Evolutionary conservation across 1,139 yeast species (phyloP), one percentile per base, ranked within the genome.

Genomic region (Geotrichum klebahnii): DNA sequence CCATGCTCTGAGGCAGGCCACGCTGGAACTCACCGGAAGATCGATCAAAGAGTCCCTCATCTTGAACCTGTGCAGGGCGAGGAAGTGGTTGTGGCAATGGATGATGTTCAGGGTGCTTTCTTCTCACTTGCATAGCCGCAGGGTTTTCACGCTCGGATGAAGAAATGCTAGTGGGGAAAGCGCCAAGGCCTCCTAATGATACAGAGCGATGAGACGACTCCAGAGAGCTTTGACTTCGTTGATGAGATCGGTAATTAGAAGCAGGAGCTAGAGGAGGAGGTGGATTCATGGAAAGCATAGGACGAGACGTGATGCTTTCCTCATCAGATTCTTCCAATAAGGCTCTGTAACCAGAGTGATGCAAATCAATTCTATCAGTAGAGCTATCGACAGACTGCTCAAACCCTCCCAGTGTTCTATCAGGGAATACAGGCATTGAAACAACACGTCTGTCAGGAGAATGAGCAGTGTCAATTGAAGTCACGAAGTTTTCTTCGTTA

Each of bases 381-480:
- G 26, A 32, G 6, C 39, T 32, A 24, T 34, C 40, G 19, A 37
- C 38, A 2, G 42, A 35, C 23, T 28, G 36, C 14, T 41, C 53
- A 14, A 31, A 32, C 5, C 17, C 44, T 9, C 20, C 34, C 5
- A 22, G 20, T 6, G 41, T 23, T 19, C 42, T 10, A n/a, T 45
- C 29, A 14, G 39, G 42, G 10, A 23, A 16, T 17, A 39, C 35
- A 10, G 50, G 50, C 45, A 46, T 45, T 10, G 50, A 46, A n/a
- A 48, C 32, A 6, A 44, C 48, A 10, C 52, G 38, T 12, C 52
- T 45, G 5, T 24, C 19, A 12, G 26, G n/a, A n/a, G 17, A 28
- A 19, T 20, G n/a, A 1, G 48, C 22, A 26, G 52, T 32, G 23
- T 51, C 54, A 48, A 51, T 51, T 1, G 48, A 40, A 1, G 48